These are phyloP conservation scores for Arthrobotrys iridis DNA, from an alignment of 2,329 filamentous ascomycete species.

Conservation along the genomic window DNA sequence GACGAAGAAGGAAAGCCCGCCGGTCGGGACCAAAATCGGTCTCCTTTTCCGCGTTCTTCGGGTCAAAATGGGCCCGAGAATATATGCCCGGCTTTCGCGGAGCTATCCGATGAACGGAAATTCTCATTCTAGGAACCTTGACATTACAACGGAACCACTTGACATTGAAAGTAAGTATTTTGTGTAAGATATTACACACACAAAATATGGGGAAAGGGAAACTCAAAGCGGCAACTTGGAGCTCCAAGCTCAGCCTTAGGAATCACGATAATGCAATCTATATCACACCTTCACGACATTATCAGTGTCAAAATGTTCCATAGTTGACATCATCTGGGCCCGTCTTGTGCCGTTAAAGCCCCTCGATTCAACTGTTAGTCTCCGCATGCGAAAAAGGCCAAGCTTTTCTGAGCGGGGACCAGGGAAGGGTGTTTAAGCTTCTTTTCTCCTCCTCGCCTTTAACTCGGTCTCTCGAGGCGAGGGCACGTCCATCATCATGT, in stretches of 20 bases:
- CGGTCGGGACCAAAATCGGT: neutral
- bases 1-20: slow-evolving; percentile 17
- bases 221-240: slow-evolving; percentile 35
- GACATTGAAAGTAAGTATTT: neutral
- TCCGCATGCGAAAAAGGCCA: slow-evolving; percentile 48
- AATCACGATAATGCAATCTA: slow-evolving; percentile 40
- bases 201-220: slow-evolving; percentile 22
- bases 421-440: slow-evolving; percentile 52
- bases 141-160: too few species aligned
- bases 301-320: slow-evolving; percentile 16
- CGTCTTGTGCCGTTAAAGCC: slow-evolving; percentile 17
- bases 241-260: slow-evolving; percentile 44
- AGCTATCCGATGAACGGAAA: slow-evolving; percentile 14
- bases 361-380: slow-evolving; percentile 15
- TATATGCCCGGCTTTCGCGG: slow-evolving; percentile 20
- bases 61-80: slow-evolving; percentile 9
- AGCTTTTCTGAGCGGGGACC: slow-evolving; percentile 35
- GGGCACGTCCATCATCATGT: slow-evolving; percentile 35
- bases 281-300: slow-evolving; percentile 19
- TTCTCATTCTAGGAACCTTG: neutral
- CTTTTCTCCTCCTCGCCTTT: slow-evolving; percentile 37
- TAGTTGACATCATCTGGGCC: slow-evolving; percentile 43
- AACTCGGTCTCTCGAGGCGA: slow-evolving; percentile 47
- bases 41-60: slow-evolving; percentile 12
- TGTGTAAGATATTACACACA: neutral